Evolutionary conservation across 1,139 yeast species (phyloP).

Genomic region (Kluyveromyces sp.): DNA sequence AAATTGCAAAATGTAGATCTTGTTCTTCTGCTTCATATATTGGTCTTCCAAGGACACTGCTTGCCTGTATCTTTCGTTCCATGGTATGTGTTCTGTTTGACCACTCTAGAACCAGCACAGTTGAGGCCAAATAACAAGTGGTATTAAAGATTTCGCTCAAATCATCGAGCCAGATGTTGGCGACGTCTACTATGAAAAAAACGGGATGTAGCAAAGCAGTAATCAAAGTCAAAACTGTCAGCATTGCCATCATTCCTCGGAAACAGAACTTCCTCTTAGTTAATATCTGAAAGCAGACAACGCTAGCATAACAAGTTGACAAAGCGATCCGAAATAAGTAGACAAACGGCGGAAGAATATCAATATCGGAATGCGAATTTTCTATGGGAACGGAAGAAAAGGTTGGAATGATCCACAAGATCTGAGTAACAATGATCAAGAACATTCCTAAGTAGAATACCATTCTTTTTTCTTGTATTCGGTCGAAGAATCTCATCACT

Average conservation of each 20-base stretch:
- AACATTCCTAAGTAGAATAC: constrained; percentile 56
- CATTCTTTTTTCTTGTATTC: constrained; percentile 64
- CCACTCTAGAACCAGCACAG: constrained; percentile 87
- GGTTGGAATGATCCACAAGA: constrained; percentile 63
- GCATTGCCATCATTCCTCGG: constrained; percentile 42
- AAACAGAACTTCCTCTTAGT: constrained; percentile 51
- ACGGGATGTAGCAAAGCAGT: constrained; percentile 61
- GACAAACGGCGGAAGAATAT: constrained; percentile 67
- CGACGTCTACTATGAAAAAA: constrained; percentile 71
- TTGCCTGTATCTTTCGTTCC: constrained; percentile 62
- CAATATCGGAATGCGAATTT: constrained; percentile 14
- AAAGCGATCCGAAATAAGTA: constrained; percentile 72
- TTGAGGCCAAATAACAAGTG: constrained; percentile 64
- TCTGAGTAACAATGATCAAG: constrained; percentile 53
- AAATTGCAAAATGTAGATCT: constrained; percentile 26
- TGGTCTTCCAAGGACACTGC: constrained; percentile 74
- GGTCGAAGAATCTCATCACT: constrained; percentile 60
- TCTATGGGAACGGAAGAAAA: constrained; percentile 41
- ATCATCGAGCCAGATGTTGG: constrained; percentile 63
- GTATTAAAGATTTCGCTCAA: constrained; percentile 69
- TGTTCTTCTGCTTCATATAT: constrained; percentile 54
- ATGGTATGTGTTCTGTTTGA: constrained; percentile 58
- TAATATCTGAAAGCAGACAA: constrained; percentile 53
- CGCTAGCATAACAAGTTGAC: constrained; percentile 63
- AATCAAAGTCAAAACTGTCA: constrained; percentile 53